Evolutionary conservation across 148 eudicot genomes (phyloP).

Genomic region (Vaccinium vitisidaea): DNA sequence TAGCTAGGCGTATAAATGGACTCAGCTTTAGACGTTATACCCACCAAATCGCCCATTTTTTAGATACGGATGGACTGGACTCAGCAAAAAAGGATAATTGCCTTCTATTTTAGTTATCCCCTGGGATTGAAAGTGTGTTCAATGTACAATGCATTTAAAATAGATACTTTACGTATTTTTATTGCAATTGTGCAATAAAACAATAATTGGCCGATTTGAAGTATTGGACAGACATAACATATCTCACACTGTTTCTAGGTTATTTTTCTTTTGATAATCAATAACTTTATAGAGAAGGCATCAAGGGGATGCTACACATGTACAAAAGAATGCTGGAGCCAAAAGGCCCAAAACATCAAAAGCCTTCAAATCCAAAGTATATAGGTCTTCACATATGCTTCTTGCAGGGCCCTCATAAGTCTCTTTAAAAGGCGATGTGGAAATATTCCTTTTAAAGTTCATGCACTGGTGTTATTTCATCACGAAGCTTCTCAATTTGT

Average conservation of each 20-base stretch:
- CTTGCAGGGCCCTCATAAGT: background rate
- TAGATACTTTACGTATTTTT: background rate
- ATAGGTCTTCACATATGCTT: background rate
- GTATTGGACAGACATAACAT: background rate
- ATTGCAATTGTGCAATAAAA: background rate
- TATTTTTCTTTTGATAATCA: no score
- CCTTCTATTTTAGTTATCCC: background rate
- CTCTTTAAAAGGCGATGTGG: background rate
- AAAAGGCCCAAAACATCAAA: no score
- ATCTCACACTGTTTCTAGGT: background rate
- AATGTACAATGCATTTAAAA: background rate
- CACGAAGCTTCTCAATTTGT: background rate
- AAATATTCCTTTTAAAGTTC: background rate
- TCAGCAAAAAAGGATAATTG: background rate
- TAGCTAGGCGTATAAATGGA: background rate
- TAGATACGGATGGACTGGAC: background rate
- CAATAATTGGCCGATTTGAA: background rate
- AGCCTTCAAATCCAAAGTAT: background rate
- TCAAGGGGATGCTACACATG: no score
- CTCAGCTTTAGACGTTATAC: background rate
- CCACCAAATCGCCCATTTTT: background rate
- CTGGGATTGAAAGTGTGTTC: background rate
- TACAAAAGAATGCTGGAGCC: no score
- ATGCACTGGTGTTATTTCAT: background rate
- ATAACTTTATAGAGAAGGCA: no score